Evolutionary conservation across 306 rosid species (phyloP), one percentile per base, ranked within the genome.

Genomic region (Vachellia collinsii): DNA sequence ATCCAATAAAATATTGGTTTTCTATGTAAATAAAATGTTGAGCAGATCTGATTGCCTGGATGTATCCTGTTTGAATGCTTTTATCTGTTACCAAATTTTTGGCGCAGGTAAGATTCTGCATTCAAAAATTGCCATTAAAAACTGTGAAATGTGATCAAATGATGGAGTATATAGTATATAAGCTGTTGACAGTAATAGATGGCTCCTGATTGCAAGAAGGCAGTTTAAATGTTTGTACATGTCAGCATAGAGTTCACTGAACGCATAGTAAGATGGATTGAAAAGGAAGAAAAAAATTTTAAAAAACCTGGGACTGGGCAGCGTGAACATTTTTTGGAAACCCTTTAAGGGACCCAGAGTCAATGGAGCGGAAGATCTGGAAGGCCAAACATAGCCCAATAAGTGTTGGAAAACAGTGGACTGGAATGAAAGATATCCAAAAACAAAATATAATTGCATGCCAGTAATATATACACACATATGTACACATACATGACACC

Each of bases 41-140:
- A 79, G 99, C 97, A 4, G 99, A 93, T 93, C 97, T 89, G 86
- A 95, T 95, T 4, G 99, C 98, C 83, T 93, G 94, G 78, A 95
- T 92, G 85, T 95, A 93, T 69, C 86, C 98, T 74, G 82, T 88
- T 88, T 95, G 98, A 79, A 95, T 95, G 90, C 99, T 95, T 86
- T 89, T 93, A 79, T 95, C 98, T 82, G 92, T 84, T 59, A 88
- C 83, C 87, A 90, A 80, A 82, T 77, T 61, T 85, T 95, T 95
- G 16, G 97, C 86, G 83, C 91, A 88, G n/a, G 84, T 83, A 81
- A 95, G 97, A 81, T 92, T 86, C 99, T 95, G 98, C 91, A 85
- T 68, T 38, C 67, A 78, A 82, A 81, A 59, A 70, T 79, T 64
- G 62, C 62, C 51, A 72, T 82, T 73, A 76, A 84, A 72, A 81